Evolutionary conservation across 2,329 filamentous ascomycete genomes (phyloP), one percentile per base, ranked within the genome.

Genomic region (Aspergillus puulaauensis): DNA sequence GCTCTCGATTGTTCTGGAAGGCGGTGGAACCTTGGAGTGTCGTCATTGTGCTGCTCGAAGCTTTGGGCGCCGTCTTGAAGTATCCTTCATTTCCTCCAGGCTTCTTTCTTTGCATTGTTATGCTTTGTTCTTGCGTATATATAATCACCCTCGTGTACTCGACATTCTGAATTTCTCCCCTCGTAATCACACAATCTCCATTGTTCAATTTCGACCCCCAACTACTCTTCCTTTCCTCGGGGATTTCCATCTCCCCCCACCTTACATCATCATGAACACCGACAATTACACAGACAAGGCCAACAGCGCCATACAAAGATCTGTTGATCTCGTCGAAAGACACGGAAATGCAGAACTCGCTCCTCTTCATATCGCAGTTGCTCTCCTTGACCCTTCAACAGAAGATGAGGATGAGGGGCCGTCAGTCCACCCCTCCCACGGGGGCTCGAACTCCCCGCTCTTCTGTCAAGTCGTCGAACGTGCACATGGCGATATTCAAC

Each of bases 381-480:
- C 77, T 6, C 70, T 81, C 9, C 74, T 81, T 54, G 78, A 80
- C 55, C 79, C 79, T n/a, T 68, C 75, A 31, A 31, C 27, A 17
- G 58, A 66, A 37, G 77, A 79, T 57, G 85, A 95, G 72, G 90
- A 91, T 75, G 90, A 91, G 77, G 80, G 78, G 63, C 79, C 76
- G 47, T 74, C 79, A 50, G 45, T 17, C 49, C 91, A 93, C 70
- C 82, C 83, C 5, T 86, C 88, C 24, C 83, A 89, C 54, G 82
- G 86, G 37, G 79, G 82, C 31, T 77, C 85, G 23, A 79, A 82
- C 17, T 79, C 82, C 65, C 91, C 93, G n/a, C 85, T 99, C 54
- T 96, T 98, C 81, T 87, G 91, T 65, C 95, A 99, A 77, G 93
- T 97, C 57, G 83, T 99, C 61, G 93, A 99, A 77, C 87, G 90